phyloP scores from a whole-genome alignment of 495 filamentous ascomycete species.

The Annulohypoxylon bovei region DNA sequence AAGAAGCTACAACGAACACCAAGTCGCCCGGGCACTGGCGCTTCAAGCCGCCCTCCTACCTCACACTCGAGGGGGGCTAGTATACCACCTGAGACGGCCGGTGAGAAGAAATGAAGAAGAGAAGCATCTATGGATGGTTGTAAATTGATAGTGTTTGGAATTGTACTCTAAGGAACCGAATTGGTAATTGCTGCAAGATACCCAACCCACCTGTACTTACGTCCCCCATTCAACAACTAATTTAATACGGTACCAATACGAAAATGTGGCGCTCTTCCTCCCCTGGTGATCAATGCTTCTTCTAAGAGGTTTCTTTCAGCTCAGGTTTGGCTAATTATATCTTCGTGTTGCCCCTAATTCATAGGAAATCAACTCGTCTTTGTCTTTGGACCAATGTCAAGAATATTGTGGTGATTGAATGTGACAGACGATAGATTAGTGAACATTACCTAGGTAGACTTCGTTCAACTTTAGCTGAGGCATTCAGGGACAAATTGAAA shows the following conservation, averaged over 20 bases:
- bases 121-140: not conserved
- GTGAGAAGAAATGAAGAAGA: constrained; percentile 21
- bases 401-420: constrained; percentile 2
- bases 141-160: not conserved
- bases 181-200: constrained; percentile 27
- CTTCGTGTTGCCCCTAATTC: constrained; percentile 6
- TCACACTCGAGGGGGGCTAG: constrained; percentile 40
- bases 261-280: constrained; percentile 3
- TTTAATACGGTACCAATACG: constrained; percentile 10
- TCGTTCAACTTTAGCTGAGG: not conserved
- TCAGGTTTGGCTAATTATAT: constrained; percentile 2
- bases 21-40: constrained; percentile 43
- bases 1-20: constrained; percentile 53
- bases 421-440: constrained; percentile 21
- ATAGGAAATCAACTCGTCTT: not conserved
- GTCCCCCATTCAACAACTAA: not conserved
- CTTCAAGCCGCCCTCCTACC: constrained; percentile 37
- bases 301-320: not conserved
- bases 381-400: not conserved
- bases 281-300: not conserved
- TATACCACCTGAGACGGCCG: constrained; percentile 28
- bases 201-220: constrained; percentile 12
- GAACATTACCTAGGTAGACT: not conserved
- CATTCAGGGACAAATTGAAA: constrained; percentile 5
- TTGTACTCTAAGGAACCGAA: constrained; percentile 4